These are phyloP conservation scores for Melastoma malabathricum DNA, from an alignment of 345 rosid species.

Conservation along the genomic window DNA sequence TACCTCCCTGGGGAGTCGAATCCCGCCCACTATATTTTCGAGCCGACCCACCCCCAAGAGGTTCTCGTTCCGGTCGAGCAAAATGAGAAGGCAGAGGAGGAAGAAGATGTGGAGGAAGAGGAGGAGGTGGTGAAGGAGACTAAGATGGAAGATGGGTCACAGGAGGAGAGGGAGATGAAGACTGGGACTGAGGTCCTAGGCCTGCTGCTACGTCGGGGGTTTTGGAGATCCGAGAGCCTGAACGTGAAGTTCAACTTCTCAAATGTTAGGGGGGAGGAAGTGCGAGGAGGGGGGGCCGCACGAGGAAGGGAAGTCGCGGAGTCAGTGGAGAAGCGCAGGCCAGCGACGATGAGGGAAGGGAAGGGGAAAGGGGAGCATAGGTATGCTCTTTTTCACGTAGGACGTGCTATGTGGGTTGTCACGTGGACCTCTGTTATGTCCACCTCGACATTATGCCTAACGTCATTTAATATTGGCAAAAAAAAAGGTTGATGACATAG, in stretches of 20 bases:
- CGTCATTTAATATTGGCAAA: no score
- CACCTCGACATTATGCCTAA: no score
- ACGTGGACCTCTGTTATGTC: no score
- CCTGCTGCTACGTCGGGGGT: neutral
- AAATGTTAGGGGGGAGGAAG: neutral
- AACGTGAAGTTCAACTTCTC: neutral
- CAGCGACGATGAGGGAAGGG: slow-evolving; percentile 2
- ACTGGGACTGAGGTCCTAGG: no score
- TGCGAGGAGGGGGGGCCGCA: neutral
- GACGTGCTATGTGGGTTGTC: no score
- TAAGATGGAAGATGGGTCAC: neutral
- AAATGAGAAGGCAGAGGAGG: no score
- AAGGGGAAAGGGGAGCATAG: neutral
- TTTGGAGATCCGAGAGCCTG: slow-evolving; percentile 5
- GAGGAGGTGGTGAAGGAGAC: neutral
- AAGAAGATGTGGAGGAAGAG: neutral
- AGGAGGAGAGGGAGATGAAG: neutral
- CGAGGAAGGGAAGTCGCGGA: neutral
- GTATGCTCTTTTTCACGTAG: no score
- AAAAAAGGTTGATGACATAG: no score
- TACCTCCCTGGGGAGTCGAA: neutral
- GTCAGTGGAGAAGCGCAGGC: slow-evolving; percentile 9
- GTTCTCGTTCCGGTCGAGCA: no score
- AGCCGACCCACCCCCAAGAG: no score
- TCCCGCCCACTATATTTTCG: no score